Conservation (phyloP, 2,329 filamentous ascomycete genomes). For the Rhexocercosporidium sp. region DNA sequence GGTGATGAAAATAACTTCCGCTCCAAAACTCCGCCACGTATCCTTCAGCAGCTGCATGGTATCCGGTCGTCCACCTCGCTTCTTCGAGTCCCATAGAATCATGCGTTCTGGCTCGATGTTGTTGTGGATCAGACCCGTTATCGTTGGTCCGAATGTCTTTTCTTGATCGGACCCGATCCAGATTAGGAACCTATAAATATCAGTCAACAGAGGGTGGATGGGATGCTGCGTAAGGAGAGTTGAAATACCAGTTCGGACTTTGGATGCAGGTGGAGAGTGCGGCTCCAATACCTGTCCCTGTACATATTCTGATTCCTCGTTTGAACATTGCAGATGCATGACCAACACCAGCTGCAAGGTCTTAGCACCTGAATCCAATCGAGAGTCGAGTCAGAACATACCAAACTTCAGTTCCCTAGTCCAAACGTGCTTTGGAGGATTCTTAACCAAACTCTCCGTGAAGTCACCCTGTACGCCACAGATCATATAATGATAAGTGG, state of each 20-base stretch:
- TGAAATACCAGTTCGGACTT: constrained; percentile 44
- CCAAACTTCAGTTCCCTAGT: constrained; percentile 49
- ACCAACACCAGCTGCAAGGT: constrained; percentile 46
- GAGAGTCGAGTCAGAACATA: constrained; percentile 34
- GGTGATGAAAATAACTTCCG: constrained; percentile 51
- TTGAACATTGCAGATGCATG: constrained; percentile 51
- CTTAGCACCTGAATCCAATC: constrained; percentile 22
- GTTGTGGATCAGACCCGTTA: constrained; percentile 46
- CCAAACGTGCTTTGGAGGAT: constrained; percentile 48
- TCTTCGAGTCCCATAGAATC: constrained; percentile 51
- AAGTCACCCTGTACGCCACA: constrained; percentile 51
- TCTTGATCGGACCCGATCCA: constrained; percentile 51
- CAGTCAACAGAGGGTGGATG: constrained; percentile 18
- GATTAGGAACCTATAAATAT: constrained; percentile 47
- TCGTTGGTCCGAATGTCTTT: constrained; percentile 48
- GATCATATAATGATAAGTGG: constrained; percentile 48
- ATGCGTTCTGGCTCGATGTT: constrained; percentile 49
- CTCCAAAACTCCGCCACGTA: constrained; percentile 47
- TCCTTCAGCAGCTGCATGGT: constrained; percentile 47
- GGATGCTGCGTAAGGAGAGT: not conserved
- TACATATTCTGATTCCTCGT: constrained; percentile 49
- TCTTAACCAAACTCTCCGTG: constrained; percentile 46
- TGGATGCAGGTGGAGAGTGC: constrained; percentile 50
- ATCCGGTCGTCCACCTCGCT: constrained; percentile 48
- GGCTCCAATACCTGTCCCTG: constrained; percentile 49